Evolutionary conservation across 257 asterid species (phyloP), one percentile per base, ranked within the genome.

Genomic region (Thymus quinquecostatus): DNA sequence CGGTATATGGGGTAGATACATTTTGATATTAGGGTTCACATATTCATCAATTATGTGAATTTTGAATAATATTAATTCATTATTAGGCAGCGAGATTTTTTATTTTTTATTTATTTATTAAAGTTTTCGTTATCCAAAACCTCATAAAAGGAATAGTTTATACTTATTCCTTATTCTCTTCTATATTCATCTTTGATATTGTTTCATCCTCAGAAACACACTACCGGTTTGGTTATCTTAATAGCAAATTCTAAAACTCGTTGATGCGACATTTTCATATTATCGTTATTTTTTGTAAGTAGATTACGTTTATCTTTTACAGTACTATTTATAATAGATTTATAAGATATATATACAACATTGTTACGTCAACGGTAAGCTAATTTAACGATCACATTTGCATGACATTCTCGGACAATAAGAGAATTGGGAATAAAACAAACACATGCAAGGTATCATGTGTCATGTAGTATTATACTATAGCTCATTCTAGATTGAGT

Each of bases 1-100:
- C 66, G n/a, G 11, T 28, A 56, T 69, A 21, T 56, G 65, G 74
- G 66, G 21, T 47, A 43, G 56, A 56, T 69, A 56, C 73, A 69
- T 34, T 1, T 68, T 10, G 41, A 41, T 68, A 48, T 13, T 21
- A 21, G 21, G 21, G 21, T 21, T 21, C 21, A 21, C 21, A 38
- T 38, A 38, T 38, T 6, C 0, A 38, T 38, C 44, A 6, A 6
- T 38, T 38, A 21, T 36, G 0, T 36, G 40, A 36, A 36, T 36
- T 36, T 36, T 2, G 5, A 48, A 64, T 64, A 53, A 21, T 21
- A 21, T 21, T 21, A 21, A 21, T 64, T 72, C 77, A 63, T 53
- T 51, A 56, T 56, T 56, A 56, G 54, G 53, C 14, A 10, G 27
- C 60, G 0, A 21, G 21, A 21, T 21, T 21, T 21, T 21, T 21